phyloP scores from a whole-genome alignment of 148 eudicot species.

The Vaccinium macrocarpon region DNA sequence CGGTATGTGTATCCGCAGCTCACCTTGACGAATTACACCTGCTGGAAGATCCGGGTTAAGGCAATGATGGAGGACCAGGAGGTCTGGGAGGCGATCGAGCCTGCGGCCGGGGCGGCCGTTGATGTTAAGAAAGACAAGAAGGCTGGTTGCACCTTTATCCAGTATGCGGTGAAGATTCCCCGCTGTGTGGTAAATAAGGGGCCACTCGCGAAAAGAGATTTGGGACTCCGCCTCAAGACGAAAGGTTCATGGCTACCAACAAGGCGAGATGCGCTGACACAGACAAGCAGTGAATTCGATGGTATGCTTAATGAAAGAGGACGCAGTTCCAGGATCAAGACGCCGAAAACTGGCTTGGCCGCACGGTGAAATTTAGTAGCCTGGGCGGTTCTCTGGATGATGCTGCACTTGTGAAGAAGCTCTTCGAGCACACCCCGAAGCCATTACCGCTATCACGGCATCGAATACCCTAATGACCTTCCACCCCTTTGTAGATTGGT shows the following conservation, averaged over 20 bases:
- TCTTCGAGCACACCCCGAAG: no score
- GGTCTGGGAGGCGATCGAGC: conserved; percentile 4
- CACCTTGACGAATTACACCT: neutral
- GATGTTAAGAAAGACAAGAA: neutral
- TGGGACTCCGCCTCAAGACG: no score
- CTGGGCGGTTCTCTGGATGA: no score
- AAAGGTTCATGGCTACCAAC: no score
- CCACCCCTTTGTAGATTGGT: no score
- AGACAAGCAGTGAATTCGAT: neutral
- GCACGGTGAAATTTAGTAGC: no score
- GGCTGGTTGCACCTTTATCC: neutral
- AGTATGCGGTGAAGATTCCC: no score
- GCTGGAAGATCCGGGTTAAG: neutral
- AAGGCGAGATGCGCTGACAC: neutral
- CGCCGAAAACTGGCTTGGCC: neutral
- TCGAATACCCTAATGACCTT: no score
- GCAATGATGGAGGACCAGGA: conserved; percentile 3
- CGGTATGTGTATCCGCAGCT: conserved; percentile 2
- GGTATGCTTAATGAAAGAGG: neutral
- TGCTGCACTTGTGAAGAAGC: no score
- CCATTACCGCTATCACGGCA: no score
- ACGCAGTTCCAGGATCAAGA: neutral
- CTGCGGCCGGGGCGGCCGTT: neutral
- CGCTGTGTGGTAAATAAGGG: no score
- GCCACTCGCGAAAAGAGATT: no score